Evolutionary conservation across 1,284 basidiomycete genomes (phyloP), one percentile per base, ranked within the genome.

Genomic region (Trichosporon faecale): DNA sequence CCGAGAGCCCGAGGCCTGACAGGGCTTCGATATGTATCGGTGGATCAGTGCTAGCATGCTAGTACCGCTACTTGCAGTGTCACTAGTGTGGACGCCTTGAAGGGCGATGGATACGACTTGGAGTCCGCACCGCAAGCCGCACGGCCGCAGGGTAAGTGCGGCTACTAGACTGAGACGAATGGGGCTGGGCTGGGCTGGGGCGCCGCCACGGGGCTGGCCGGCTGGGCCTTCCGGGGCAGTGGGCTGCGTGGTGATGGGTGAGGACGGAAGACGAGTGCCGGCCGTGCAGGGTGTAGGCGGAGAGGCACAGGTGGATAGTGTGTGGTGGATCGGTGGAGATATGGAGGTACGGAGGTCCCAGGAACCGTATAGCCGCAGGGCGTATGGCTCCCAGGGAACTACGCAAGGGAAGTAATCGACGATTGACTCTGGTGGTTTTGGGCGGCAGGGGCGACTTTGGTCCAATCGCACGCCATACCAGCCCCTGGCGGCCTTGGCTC

Each of bases 401-500:
- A 60, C 55, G 55, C 55, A 2, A 25, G 55, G 14, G 16, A 27
- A 27, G 27, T 60, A 27, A 27, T 60, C 27, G 55, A 60, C 21
- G 18, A 12, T 61, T 21, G 57, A n/a, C 6, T 33, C 29, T 31
- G 12, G 18, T 33, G 27, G 27, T 6, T 6, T 1, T 33, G 57
- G 18, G 57, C 16, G 57, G 31, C 14, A 29, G 16, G 57, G 57
- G 18, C 6, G 57, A 23, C 27, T n/a, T 12, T 18, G 27, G 57
- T n/a, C 57, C 57, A 61, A 61, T 61, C 57, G 33, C 27, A 61
- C 16, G 3, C 14, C 57, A 2, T 9, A 4, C 11, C 57, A 31
- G 57, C 57, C 57, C 23, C 29, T 61, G 27, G 27, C 29, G 57
- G 57, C 29, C 57, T 61, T 60, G 55, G 27, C 55, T 61, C 57